Conservation (phyloP, 2,329 filamentous ascomycete genomes). For the Phialemoniopsis sp. region DNA sequence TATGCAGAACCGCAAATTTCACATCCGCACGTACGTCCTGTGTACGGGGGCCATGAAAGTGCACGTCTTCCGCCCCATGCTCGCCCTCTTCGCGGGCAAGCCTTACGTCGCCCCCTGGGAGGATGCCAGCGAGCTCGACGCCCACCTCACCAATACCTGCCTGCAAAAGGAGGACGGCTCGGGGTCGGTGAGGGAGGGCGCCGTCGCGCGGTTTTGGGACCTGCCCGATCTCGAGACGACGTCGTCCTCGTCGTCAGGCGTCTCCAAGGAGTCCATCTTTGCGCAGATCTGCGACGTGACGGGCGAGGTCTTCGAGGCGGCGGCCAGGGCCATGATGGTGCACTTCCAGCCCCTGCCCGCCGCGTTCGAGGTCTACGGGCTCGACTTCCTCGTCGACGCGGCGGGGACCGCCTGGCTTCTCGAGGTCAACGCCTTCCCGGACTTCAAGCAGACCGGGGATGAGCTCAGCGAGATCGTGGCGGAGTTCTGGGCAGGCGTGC, state of each 20-base stretch:
- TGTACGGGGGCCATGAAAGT: constrained; percentile 74
- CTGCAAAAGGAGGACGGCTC: constrained; percentile 60
- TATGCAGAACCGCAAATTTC: constrained; percentile 76
- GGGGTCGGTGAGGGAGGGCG: constrained; percentile 57
- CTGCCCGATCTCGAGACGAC: constrained; percentile 32
- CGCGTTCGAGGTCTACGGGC: constrained; percentile 86
- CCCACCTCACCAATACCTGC: constrained; percentile 94
- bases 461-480: constrained; percentile 68
- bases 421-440: constrained; percentile 94
- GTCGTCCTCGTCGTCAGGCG: constrained; percentile 18
- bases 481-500: constrained; percentile 71
- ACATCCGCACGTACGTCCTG: constrained; percentile 88
- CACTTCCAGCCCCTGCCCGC: constrained; percentile 90
- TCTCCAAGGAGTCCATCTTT: constrained; percentile 56
- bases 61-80: constrained; percentile 86
- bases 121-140: constrained; percentile 47
- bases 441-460: constrained; percentile 87
- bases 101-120: constrained; percentile 64
- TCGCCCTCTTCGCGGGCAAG: constrained; percentile 82
- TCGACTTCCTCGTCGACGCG: constrained; percentile 82
- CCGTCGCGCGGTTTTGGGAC: constrained; percentile 63
- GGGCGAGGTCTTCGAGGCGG: constrained; percentile 79
- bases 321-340: constrained; percentile 75
- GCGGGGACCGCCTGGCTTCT: constrained; percentile 67
- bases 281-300: constrained; percentile 70